These are phyloP conservation scores for Suhomyces sp. DNA, from an alignment of 805 yeast genomes.

Conservation along the genomic window DNA sequence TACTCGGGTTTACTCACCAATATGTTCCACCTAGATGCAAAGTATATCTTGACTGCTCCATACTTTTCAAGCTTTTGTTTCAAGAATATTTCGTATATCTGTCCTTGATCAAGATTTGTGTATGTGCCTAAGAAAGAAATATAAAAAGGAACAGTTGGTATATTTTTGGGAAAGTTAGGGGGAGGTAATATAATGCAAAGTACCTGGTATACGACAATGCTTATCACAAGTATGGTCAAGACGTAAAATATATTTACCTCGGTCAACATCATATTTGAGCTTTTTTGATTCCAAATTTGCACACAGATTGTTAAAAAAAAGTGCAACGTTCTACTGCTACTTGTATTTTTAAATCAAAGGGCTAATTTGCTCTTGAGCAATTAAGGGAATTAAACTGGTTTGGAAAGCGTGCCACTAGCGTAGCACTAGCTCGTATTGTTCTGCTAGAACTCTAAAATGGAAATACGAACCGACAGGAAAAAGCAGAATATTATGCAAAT, in stretches of 20 bases:
- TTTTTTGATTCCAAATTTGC: background rate
- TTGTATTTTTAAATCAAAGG: background rate
- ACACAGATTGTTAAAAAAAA: background rate
- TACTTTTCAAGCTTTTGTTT: constrained; percentile 44
- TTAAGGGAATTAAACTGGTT: background rate
- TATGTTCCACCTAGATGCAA: constrained; percentile 62
- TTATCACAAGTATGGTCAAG: background rate
- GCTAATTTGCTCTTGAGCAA: background rate
- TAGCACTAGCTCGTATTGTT: background rate
- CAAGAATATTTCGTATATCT: constrained; percentile 43
- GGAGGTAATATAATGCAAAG: constrained; percentile 42
- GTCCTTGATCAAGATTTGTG: constrained; percentile 46
- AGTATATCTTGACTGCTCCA: constrained; percentile 59
- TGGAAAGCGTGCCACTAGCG: background rate
- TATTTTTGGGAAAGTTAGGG: constrained; percentile 46
- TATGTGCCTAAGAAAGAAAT: constrained; percentile 48
- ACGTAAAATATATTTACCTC: background rate
- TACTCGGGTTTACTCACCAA: constrained; percentile 48
- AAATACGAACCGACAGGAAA: background rate
- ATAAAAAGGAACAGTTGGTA: constrained; percentile 62
- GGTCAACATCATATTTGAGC: background rate
- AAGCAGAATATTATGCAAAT: background rate
- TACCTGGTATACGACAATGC: background rate
- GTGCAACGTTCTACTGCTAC: background rate
- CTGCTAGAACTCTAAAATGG: background rate